These are phyloP conservation scores for Diplodia scrobiculata DNA, from an alignment of 2,329 filamentous ascomycete species.

Conservation along the genomic window DNA sequence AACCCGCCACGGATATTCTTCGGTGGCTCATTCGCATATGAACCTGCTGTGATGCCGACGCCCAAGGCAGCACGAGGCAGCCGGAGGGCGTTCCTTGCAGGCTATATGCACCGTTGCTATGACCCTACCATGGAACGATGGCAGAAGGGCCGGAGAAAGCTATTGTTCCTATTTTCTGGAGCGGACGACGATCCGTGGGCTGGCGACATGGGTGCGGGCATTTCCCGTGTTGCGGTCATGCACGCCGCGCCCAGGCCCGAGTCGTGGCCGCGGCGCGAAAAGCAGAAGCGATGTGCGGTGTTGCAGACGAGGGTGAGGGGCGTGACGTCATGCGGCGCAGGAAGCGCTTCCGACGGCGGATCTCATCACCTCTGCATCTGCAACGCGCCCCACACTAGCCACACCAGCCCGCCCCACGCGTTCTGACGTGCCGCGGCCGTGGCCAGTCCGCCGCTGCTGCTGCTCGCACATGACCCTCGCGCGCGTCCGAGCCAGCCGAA, in stretches of 20 bases:
- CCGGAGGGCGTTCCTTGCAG: background rate
- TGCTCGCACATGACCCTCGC: constrained; percentile 17
- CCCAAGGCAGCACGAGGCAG: background rate
- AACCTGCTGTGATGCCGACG: no score
- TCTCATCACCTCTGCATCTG: constrained; percentile 2
- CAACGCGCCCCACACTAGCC: constrained; percentile 21
- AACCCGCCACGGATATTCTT: no score
- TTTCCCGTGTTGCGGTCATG: background rate
- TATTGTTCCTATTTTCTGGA: constrained; percentile 20
- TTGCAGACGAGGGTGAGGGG: background rate
- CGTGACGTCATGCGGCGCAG: constrained; percentile 5
- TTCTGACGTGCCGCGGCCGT: background rate
- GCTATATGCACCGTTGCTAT: background rate
- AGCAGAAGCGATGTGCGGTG: background rate
- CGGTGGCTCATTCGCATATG: no score
- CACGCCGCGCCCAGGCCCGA: background rate
- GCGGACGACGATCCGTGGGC: background rate
- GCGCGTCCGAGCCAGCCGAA: constrained; percentile 25
- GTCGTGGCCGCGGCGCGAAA: background rate
- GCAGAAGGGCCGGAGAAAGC: constrained; percentile 12
- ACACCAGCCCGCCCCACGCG: constrained; percentile 17
- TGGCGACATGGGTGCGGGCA: background rate
- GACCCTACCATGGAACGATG: background rate
- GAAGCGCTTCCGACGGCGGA: constrained; percentile 10
- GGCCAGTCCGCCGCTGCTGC: background rate